phyloP scores from a whole-genome alignment of 805 yeast species.

The Candida patagonica region DNA sequence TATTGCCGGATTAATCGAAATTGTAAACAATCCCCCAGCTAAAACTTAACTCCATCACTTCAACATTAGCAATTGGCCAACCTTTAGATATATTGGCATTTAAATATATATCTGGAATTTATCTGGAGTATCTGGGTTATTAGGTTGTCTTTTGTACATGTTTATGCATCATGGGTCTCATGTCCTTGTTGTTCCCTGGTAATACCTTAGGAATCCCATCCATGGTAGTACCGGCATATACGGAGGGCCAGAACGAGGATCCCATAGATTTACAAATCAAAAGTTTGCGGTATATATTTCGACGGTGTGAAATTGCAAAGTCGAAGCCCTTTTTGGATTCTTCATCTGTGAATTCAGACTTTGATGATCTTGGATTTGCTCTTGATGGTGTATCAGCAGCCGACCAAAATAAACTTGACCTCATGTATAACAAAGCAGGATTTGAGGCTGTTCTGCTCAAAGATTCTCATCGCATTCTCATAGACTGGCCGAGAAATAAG shows the following conservation, averaged over 20 bases:
- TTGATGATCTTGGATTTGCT: slow-evolving; percentile 4
- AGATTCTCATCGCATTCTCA: slow-evolving; percentile 56
- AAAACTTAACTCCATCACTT: too few species aligned
- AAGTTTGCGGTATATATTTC: slow-evolving; percentile 49
- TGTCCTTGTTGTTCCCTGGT: slow-evolving; percentile 18
- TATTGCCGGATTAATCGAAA: too few species aligned
- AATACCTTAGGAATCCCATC: slow-evolving; percentile 12
- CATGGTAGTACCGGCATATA: slow-evolving; percentile 42
- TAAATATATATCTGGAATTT: too few species aligned
- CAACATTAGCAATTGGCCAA: too few species aligned
- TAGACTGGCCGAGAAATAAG: slow-evolving; percentile 59
- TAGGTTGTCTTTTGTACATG: slow-evolving; percentile 4
- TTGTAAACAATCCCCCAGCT: too few species aligned
- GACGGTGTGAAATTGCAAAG: slow-evolving; percentile 38
- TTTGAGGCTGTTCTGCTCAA: slow-evolving; percentile 34
- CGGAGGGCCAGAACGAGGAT: slow-evolving; percentile 42
- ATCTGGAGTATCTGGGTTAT: too few species aligned
- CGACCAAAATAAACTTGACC: slow-evolving; percentile 39
- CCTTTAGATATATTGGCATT: too few species aligned
- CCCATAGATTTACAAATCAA: slow-evolving; percentile 54
- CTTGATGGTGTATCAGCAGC: slow-evolving; percentile 17
- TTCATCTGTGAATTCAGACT: slow-evolving; percentile 2
- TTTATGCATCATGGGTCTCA: too few species aligned
- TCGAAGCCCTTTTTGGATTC: slow-evolving; percentile 32
- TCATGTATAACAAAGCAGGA: slow-evolving; percentile 39